Base-by-base conservation (phyloP, 106 monocot genomes). In the Dendrobium catenatum region DNA sequence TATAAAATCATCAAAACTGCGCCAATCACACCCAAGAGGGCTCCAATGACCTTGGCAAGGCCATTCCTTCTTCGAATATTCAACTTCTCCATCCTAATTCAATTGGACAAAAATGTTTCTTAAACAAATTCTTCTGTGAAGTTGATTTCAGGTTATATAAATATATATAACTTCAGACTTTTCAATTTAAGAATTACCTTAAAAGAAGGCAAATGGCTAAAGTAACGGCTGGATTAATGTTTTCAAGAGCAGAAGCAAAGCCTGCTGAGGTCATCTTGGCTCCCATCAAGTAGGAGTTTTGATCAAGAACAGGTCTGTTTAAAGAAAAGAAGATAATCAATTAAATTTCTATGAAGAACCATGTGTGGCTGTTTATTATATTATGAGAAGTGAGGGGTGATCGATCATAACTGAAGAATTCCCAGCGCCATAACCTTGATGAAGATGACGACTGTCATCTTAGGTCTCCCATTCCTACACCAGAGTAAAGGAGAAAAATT, bases 171-270 rank as follows among this genome's bases (percentile, higher is more conserved):
- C 11, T 51, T 51, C 13, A 15, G 51, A 2, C 9, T 9, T 51
- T 51, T 64, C 51, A 51, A 47, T 6, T 51, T 2, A 72, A 37
- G 15, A 13, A 72, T 6, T 78, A 92, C 94, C 92, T 83, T 0
- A 95, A 83, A 27, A 92, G 8, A 37, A 88, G n/a, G 66, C 93
- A 90, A 37, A 93, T 68, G 17, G 89, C 55, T 55, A 93, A 93
- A 19, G 96, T 93, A 8, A 96, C 73, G 20, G 96, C 86, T 5
- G 93, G 96, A 56, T 93, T 89, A 18, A 96, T 86, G 86, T 96
- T 96, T 26, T 77, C 67, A 64, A 96, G 9, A 1, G 93, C 91
- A 0, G 93, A 55, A 0, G 88, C 85, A 58, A 90, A 96, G 68
- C 90, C 78, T 9, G 96, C 91, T 3, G 93, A 90, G 29, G 96